Base-by-base conservation (phyloP, 495 filamentous ascomycete genomes). In the Hyaloscypha hepaticicola region DNA sequence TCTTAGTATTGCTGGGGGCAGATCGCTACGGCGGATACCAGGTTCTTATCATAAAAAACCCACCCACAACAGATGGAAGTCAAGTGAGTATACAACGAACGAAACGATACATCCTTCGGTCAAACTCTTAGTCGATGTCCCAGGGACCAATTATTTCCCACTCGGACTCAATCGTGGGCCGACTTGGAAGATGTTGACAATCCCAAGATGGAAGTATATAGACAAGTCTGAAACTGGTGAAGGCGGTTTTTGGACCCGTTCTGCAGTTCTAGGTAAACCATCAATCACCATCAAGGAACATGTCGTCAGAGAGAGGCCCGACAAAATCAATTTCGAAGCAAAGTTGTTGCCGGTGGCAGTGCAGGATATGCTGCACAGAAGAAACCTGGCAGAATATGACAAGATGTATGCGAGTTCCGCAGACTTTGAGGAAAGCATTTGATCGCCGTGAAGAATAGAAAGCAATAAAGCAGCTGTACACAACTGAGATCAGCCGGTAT, bases 261-360 rank as follows among this genome's bases (percentile, higher is more conserved):
- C 27, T 4, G 25, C 21, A 1, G 11, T 1, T 25, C n/a, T 21
- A 12, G 50, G 22, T 5, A 24, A 53, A 21, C 11, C 5, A 5
- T 19, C 26, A 16, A 52, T 62, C 26, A 22, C 22, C 5, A n/a
- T 62, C 5, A 28, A 52, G 41, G 60, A 62, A 24, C 31, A 62
- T 25, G 49, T 62, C 38, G 55, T 62, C 29, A 29, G 24, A 34
- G 60, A 62, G 27, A 14, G 60, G 19, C 27, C 45, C n/a, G 27
- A 34, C 26, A 34, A 8, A 27, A 51, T 38, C 22, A 62, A 62
- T n/a, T 62, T 62, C 60, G 25, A 62, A 28, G 31, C 31, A 5
- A 62, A 31, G 12, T 27, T 62, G 4, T 34, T 62, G 49, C 45
- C 60, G 4, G 27, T n/a, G 11, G 48, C 24, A 9, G 49, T 33